Percentiles rank a stretch among this genome's conserved stretches.
phyloP scores from a whole-genome alignment of 2,329 filamentous ascomycete genomes.

The Curvularia eragrostidis region DNA sequence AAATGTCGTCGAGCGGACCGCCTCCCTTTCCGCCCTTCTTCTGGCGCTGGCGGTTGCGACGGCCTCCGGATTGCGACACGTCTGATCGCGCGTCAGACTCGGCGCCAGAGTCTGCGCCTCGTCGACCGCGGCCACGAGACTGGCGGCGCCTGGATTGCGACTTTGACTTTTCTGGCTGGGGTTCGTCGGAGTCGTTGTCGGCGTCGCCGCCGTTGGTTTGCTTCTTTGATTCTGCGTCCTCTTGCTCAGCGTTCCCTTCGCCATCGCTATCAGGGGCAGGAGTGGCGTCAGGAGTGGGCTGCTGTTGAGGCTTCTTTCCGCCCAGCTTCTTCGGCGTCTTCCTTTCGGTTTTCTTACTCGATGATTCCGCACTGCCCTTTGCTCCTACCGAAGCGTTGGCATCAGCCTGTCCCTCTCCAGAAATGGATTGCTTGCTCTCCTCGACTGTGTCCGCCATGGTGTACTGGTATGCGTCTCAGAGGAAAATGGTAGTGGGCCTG shows the following conservation, averaged over 20 bases:
- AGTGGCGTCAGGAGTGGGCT: conserved; percentile 57
- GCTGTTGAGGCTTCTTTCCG: conserved; percentile 53
- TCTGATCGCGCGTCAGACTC: conserved; percentile 63
- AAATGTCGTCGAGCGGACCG: conserved; percentile 62
- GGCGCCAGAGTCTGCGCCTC: conserved; percentile 57
- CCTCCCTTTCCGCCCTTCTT: conserved; percentile 57
- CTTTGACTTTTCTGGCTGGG: conserved; percentile 54
- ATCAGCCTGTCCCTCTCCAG: conserved; percentile 49
- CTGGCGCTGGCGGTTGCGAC: conserved; percentile 61
- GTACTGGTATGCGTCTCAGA: conserved; percentile 22
- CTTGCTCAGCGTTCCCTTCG: conserved; percentile 52
- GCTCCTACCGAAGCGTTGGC: conserved; percentile 46
- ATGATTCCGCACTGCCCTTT: conserved; percentile 48
- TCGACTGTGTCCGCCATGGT: conserved; percentile 50
- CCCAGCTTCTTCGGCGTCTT: conserved; percentile 59
- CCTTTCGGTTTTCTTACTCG: conserved; percentile 56
- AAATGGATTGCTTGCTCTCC: conserved; percentile 47
- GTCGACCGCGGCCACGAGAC: conserved; percentile 58
- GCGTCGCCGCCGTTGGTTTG: conserved; percentile 43
- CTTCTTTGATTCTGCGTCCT: conserved; percentile 47
- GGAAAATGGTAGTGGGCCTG: conserved; percentile 12
- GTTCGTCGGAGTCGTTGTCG: conserved; percentile 53
- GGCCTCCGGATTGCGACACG: conserved; percentile 60
- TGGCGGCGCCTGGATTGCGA: conserved; percentile 57
- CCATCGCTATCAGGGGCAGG: conserved; percentile 55